Percentiles rank a stretch among this genome's conserved stretches.
Evolutionary conservation across 345 rosid genomes (phyloP).

Genomic region (Gossypium mustelinum): DNA sequence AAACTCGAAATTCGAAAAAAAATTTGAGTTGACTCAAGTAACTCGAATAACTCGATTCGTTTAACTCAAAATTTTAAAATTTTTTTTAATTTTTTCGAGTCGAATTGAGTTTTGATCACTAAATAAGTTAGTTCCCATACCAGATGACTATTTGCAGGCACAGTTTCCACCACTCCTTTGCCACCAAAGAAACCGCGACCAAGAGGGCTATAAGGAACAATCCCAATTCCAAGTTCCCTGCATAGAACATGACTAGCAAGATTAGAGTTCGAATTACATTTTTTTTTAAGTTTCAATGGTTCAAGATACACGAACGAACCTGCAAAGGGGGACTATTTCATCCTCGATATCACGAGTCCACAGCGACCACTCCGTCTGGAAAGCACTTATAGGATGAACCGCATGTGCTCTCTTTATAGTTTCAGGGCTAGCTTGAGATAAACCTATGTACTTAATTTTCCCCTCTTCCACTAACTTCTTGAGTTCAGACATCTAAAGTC

Average conservation of each 20-base stretch:
- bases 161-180: constrained; percentile 30
- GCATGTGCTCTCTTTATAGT: constrained; percentile 19
- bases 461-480: constrained; percentile 19
- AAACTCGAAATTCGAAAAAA: no score
- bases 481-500: constrained; percentile 14
- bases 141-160: constrained; percentile 31
- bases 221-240: constrained; percentile 52
- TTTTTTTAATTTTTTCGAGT: no score
- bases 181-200: constrained; percentile 55
- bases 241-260: background rate
- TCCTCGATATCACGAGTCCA: constrained; percentile 22
- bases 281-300: background rate
- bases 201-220: constrained; percentile 49
- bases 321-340: constrained; percentile 22
- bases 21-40: no score
- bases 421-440: constrained; percentile 19
- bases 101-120: no score
- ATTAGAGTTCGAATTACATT: background rate
- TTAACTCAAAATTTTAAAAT: no score
- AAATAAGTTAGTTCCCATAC: constrained; percentile 13
- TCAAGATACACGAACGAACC: constrained; percentile 7
- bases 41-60: no score
- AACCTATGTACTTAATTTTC: constrained; percentile 18
- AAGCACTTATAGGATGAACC: constrained; percentile 17
- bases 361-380: constrained; percentile 19